Evolutionary conservation across 441 rosid species (phyloP).

Genomic region (Pelargonium cotyledonis): DNA sequence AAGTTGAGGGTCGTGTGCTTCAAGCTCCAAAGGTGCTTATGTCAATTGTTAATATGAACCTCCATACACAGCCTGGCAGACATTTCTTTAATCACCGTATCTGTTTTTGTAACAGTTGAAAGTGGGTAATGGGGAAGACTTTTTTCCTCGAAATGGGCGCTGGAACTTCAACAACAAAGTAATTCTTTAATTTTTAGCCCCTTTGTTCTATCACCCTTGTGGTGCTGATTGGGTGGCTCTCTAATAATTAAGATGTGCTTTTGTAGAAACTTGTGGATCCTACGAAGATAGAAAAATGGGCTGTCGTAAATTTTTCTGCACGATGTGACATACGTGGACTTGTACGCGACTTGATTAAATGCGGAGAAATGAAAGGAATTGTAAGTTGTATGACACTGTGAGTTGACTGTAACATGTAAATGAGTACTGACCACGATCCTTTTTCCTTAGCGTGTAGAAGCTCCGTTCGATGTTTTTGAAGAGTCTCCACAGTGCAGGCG

Average conservation of each 20-base stretch:
- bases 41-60: neutral
- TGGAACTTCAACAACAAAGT: slow-evolving; percentile 84
- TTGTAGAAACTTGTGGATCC: slow-evolving; percentile 67
- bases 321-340: slow-evolving; percentile 54
- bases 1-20: slow-evolving; percentile 74
- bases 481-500: slow-evolving; percentile 50
- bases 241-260: slow-evolving; percentile 16
- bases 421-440: neutral
- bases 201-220: neutral
- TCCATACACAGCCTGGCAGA: no score
- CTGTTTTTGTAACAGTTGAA: slow-evolving; percentile 22
- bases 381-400: slow-evolving; percentile 35
- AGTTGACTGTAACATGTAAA: neutral
- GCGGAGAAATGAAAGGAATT: slow-evolving; percentile 61
- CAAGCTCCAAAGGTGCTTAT: slow-evolving; percentile 53
- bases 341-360: slow-evolving; percentile 40
- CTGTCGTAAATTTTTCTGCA: slow-evolving; percentile 64
- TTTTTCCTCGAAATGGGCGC: slow-evolving; percentile 59
- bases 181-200: neutral
- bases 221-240: slow-evolving; percentile 13
- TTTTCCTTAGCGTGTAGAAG: slow-evolving; percentile 32
- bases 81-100: neutral
- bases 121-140: slow-evolving; percentile 64
- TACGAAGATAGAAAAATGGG: slow-evolving; percentile 55
- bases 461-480: slow-evolving; percentile 54